phyloP scores from a whole-genome alignment of 2,329 filamentous ascomycete species.

The Pseudogymnoascus sp. region DNA sequence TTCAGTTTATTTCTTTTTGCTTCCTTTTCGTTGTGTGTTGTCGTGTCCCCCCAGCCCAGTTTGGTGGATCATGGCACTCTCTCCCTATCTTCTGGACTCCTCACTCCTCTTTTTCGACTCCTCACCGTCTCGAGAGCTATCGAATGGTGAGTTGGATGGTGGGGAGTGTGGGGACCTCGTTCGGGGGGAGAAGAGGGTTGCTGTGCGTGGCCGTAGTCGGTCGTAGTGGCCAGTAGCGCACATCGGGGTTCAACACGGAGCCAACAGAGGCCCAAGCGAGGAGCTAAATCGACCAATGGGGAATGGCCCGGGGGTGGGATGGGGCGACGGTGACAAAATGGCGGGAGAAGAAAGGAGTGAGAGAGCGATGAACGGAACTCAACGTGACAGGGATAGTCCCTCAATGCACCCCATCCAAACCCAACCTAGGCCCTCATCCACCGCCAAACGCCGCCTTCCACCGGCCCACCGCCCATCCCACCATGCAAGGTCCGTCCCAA shows the following conservation, averaged over 20 bases:
- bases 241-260: background rate
- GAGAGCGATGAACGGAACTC: background rate
- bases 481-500: background rate
- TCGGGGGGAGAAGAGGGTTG: background rate
- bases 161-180: background rate
- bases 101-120: background rate
- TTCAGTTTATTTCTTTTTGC: background rate
- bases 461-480: background rate
- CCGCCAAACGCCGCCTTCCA: background rate
- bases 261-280: background rate
- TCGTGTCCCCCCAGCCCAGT: background rate
- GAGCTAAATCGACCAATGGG: background rate
- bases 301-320: background rate
- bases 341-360: background rate
- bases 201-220: background rate
- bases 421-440: too few species aligned
- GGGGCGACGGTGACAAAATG: background rate
- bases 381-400: background rate
- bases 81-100: background rate
- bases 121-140: background rate
- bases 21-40: background rate
- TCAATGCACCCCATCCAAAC: background rate
- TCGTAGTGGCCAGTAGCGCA: background rate
- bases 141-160: background rate
- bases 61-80: background rate